Evolutionary conservation across 140 eudicot genomes (phyloP), one percentile per base, ranked within the genome.

Genomic region (Oenanthe javanica): DNA sequence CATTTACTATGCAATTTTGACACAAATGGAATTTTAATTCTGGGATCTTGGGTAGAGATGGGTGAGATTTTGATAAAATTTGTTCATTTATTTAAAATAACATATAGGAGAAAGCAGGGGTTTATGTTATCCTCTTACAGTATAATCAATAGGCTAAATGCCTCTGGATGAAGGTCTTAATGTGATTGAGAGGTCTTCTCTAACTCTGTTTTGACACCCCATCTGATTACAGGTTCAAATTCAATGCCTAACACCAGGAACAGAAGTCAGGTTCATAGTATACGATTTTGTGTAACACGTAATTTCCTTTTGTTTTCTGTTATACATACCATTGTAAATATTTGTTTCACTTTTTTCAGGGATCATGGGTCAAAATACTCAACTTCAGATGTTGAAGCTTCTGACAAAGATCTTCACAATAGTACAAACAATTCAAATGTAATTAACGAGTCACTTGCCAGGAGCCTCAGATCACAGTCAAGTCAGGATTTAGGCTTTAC

Each of bases 191-290:
- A 74, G 7, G 47, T 46, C 75, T 63, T 12, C 48, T 82, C 40
- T 43, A 36, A 83, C 61, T 25, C 72, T 75, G 12, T 77, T 78
- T 7, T 38, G 52, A 47, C 31, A 77, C 46, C 50, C 25, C 48
- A 54, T 45, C 59, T 78, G 82, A 75, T 84, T 77, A 54, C 93
- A 95, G 99, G 90, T 92, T 81, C 88, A 92, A 89, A 83, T 95
- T 75, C 97, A 92, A 25, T 90, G 99, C 83, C 80, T 87, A 67
- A 87, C 92, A 57, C 89, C 93, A 69, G 86, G 90, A 88, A 77
- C 89, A 31, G 91, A 88, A 72, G 71, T 80, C 87, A 89, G 97
- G 98, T 94, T 57, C 78, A 76, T 77, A 38, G 77, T 79, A 40
- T 51, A 61, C 69, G 52, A 38, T 81, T 77, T 77, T 21, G 1